A percentile compares a stretch with the other conserved stretches of the same genome.
Evolutionary conservation across 1,284 basidiomycete genomes (phyloP).

Genomic region (Irpex sp.): DNA sequence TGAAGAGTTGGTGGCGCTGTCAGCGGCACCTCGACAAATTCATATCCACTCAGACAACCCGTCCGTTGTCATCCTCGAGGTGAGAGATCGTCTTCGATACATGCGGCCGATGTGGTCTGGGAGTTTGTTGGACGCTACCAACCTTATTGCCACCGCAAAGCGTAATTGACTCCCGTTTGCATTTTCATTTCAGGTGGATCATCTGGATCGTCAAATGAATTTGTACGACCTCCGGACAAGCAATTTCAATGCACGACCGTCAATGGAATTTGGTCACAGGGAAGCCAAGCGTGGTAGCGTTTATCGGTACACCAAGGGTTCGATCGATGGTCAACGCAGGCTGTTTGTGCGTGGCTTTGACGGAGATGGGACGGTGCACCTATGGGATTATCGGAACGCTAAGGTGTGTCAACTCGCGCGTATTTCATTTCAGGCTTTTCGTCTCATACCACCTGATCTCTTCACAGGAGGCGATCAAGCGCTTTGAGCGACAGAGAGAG

Average conservation of each 20-base stretch:
- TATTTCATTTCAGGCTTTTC: conserved; percentile 8
- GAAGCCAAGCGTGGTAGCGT: conserved; percentile 22
- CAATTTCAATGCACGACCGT: conserved; percentile 35
- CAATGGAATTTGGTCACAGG: conserved; percentile 43
- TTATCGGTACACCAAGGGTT: conserved; percentile 3
- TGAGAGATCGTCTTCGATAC: conserved; percentile 22
- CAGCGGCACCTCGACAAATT: conserved; percentile 41
- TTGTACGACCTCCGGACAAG: conserved; percentile 39
- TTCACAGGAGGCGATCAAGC: conserved; percentile 31
- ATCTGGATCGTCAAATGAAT: conserved; percentile 45
- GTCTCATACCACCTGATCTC: not conserved
- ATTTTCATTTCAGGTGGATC: conserved; percentile 35
- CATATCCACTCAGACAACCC: conserved; percentile 42
- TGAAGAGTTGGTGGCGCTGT: conserved; percentile 25
- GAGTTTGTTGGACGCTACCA: not conserved
- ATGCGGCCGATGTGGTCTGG: not conserved
- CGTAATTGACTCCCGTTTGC: not conserved
- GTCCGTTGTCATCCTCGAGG: conserved; percentile 44
- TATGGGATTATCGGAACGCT: conserved; percentile 49
- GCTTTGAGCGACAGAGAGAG: conserved; percentile 30
- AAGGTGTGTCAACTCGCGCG: conserved; percentile 32
- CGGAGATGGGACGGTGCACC: conserved; percentile 37
- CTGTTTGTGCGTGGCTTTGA: conserved; percentile 43
- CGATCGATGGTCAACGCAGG: conserved; percentile 26
- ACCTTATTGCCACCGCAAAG: not conserved